These are phyloP conservation scores for Ceratobasidium sp. DNA, from an alignment of 1,284 basidiomycete species.

Conservation along the genomic window DNA sequence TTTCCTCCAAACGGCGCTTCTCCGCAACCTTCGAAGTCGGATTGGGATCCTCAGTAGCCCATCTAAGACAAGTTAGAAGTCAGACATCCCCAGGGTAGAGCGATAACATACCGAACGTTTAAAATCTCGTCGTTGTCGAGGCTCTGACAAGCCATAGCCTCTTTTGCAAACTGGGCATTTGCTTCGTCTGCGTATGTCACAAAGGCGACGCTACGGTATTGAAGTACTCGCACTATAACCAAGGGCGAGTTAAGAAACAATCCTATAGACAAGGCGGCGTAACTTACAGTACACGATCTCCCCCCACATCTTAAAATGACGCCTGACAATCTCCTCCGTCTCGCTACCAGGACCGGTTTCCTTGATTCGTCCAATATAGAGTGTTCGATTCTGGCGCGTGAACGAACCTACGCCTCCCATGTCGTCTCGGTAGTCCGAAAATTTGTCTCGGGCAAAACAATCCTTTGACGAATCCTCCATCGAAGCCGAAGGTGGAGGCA, in stretches of 20 bases:
- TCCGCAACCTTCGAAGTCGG: slow-evolving; percentile 87
- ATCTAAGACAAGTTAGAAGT: slow-evolving; percentile 52
- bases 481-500: slow-evolving; percentile 75
- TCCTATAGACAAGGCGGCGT: background rate
- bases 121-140: slow-evolving; percentile 97
- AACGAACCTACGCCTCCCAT: slow-evolving; percentile 99
- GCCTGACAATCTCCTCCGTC: slow-evolving; percentile 86
- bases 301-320: slow-evolving; percentile 99
- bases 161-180: slow-evolving; percentile 95
- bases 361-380: slow-evolving; percentile 95
- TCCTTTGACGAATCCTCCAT: slow-evolving; percentile 94
- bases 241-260: slow-evolving; percentile 32
- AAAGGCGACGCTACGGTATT: slow-evolving; percentile 95
- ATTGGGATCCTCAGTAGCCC: slow-evolving; percentile 97
- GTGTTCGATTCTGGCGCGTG: slow-evolving; percentile 90
- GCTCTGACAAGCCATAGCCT: slow-evolving; percentile 98
- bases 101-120: slow-evolving; percentile 76
- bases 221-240: slow-evolving; percentile 82
- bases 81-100: slow-evolving; percentile 29
- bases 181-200: slow-evolving; percentile 92
- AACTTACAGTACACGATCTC: slow-evolving; percentile 89
- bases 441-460: slow-evolving; percentile 97
- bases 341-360: slow-evolving; percentile 88
- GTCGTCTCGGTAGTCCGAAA: slow-evolving; percentile 96
- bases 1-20: slow-evolving; percentile 79